phyloP scores from a whole-genome alignment of 2,329 filamentous ascomycete species.

The Ophiostoma australiae region DNA sequence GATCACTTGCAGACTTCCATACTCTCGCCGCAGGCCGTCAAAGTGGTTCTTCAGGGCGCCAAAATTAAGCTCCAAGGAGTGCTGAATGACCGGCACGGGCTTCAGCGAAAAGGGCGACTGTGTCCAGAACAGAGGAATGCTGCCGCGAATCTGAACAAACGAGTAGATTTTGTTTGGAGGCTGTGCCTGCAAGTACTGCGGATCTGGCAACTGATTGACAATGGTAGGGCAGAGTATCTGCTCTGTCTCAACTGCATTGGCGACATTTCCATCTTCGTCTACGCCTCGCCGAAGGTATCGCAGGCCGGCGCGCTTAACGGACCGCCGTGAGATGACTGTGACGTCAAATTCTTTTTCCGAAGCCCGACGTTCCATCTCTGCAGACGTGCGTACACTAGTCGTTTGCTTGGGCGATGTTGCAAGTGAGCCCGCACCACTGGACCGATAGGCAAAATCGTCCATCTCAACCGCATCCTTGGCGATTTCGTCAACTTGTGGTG shows the following conservation, averaged over 20 bases:
- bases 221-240: conserved; percentile 69
- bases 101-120: conserved; percentile 93
- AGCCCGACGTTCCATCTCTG: conserved; percentile 34
- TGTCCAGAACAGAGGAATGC: conserved; percentile 91
- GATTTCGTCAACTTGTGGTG: conserved; percentile 49
- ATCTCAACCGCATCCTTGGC: conserved; percentile 44
- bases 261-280: conserved; percentile 81
- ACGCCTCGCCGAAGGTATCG: conserved; percentile 86
- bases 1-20: conserved; percentile 72
- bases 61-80: conserved; percentile 74
- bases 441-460: conserved; percentile 30
- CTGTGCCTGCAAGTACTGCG: conserved; percentile 33
- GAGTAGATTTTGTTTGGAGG: conserved; percentile 60
- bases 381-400: conserved; percentile 21
- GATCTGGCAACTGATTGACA: conserved; percentile 50
- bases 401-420: conserved; percentile 24
- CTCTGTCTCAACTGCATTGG: conserved; percentile 92
- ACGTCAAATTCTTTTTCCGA: conserved; percentile 63
- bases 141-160: conserved; percentile 82
- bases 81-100: conserved; percentile 74
- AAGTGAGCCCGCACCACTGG: conserved; percentile 6
- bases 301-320: conserved; percentile 77
- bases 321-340: conserved; percentile 88
- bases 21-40: conserved; percentile 59
- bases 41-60: conserved; percentile 78